These are phyloP conservation scores for Fusarium denticulatum DNA, from an alignment of 2,329 filamentous ascomycete species.

Conservation along the genomic window DNA sequence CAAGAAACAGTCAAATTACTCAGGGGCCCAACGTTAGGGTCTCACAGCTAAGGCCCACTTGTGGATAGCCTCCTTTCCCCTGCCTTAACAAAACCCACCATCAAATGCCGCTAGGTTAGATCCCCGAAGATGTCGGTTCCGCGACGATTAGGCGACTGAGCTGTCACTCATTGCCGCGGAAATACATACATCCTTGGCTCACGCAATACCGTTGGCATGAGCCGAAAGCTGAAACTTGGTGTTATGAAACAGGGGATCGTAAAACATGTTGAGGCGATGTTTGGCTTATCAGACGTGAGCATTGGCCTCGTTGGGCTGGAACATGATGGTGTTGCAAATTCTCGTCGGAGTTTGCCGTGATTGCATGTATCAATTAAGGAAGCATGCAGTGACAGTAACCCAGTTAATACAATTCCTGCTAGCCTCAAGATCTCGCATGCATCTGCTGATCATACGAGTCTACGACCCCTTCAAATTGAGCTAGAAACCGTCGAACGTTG, in stretches of 20 bases:
- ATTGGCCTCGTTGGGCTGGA: neutral
- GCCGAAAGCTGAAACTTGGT: neutral
- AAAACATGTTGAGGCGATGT: neutral
- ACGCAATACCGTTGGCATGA: neutral
- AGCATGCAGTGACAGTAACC: too few species aligned
- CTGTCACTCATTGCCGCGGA: neutral
- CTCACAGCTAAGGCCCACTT: neutral
- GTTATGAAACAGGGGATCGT: neutral
- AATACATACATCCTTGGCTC: neutral
- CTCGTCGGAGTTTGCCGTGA: neutral
- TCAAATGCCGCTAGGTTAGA: neutral
- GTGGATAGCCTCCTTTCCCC: slow-evolving; percentile 5
- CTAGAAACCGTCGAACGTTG: too few species aligned
- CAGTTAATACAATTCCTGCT: too few species aligned
- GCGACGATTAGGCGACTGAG: neutral
- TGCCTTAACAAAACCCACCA: neutral
- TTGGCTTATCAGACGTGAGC: neutral
- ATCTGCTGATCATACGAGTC: too few species aligned
- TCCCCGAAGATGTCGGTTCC: neutral
- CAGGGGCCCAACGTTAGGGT: neutral
- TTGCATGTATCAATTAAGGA: too few species aligned
- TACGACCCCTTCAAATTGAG: too few species aligned
- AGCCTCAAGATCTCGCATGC: too few species aligned
- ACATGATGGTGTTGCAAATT: neutral
- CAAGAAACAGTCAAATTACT: neutral